These are phyloP conservation scores for Amanita thiersii DNA, from an alignment of 768 basidiomycete genomes.

Conservation along the genomic window DNA sequence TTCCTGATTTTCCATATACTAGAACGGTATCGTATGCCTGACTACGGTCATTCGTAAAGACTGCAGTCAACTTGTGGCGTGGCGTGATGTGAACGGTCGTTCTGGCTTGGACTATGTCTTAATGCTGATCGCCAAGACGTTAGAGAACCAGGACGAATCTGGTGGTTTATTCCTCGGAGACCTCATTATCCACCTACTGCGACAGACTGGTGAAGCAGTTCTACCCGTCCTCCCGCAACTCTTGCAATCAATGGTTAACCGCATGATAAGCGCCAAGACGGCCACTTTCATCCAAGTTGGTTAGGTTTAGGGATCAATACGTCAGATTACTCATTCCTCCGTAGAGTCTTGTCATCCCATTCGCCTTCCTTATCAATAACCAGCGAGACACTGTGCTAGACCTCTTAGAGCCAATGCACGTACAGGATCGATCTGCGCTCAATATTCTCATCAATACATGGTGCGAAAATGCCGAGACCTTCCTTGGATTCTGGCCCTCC, in stretches of 20 bases:
- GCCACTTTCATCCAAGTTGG: constrained; percentile 84
- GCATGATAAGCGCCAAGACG: constrained; percentile 82
- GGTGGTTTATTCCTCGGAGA: constrained; percentile 93
- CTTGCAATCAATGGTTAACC: constrained; percentile 70
- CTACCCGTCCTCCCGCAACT: constrained; percentile 83
- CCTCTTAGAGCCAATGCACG: constrained; percentile 61
- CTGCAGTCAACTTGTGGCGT: constrained; percentile 68
- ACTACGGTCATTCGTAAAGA: constrained; percentile 87
- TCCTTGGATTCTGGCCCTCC: constrained; percentile 93
- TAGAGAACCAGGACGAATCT: constrained; percentile 80
- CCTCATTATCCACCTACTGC: constrained; percentile 85
- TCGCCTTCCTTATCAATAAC: constrained; percentile 87
- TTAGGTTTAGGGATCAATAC: background rate
- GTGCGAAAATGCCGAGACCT: constrained; percentile 91
- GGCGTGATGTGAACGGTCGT: constrained; percentile 60
- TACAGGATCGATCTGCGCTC: constrained; percentile 59
- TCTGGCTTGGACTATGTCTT: constrained; percentile 73
- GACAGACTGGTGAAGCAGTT: constrained; percentile 73
- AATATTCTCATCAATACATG: constrained; percentile 86
- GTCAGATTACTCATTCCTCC: background rate
- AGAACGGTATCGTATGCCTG: constrained; percentile 81
- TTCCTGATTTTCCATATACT: constrained; percentile 5
- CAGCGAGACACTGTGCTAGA: constrained; percentile 75
- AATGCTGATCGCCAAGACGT: constrained; percentile 65
- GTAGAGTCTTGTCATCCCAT: constrained; percentile 85